Base-by-base conservation (phyloP, 805 yeast genomes). In the Kodamaea lidongshanica region DNA sequence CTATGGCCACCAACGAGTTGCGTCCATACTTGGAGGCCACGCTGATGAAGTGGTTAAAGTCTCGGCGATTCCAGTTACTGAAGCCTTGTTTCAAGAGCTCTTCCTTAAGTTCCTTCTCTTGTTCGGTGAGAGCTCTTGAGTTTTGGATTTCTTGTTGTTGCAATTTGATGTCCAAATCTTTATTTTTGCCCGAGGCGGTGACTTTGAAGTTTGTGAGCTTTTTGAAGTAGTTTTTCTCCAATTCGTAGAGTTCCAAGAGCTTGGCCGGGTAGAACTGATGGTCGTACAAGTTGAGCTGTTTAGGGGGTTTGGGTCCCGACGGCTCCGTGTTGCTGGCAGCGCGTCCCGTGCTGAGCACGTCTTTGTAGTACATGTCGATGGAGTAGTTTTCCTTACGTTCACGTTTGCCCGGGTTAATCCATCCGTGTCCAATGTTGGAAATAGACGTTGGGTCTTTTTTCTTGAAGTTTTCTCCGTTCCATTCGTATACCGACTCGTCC, bases 211-310 rank as follows among this genome's bases (percentile, higher is more conserved):
- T 74, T 14, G 73, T 70, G 43, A 70, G 76, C 47, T 85, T 80
- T 33, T 83, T 78, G 53, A 70, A 81, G 55, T 76, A 79, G 34
- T 80, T 76, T 44, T 79, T 77, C 50, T 92, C 97, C 54, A 79
- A 70, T 35, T 86, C 95, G 48, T 82, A 77, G 23, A 92, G 52
- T 33, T 81, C 86, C 40, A 72, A 66, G 26, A 92, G 60, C 48
- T 82, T 71, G n/a, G 78, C 69, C 1, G 95, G 86, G 53, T 72
- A 84, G 46, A 92, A 85, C 56, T 92, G 98, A 56, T 88, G 96
- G 49, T 92, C 95, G 50, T 81, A 84, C 22, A 85, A 65, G 35
- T 76, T 77, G 37, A 83, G 62, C 45, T 85, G 92, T 48, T 80
- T 85, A 20, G 97, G 96, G 25, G 94, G 84, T 39, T 72, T 74